phyloP scores from a whole-genome alignment of 345 rosid species.

The Angophora floribunda region DNA sequence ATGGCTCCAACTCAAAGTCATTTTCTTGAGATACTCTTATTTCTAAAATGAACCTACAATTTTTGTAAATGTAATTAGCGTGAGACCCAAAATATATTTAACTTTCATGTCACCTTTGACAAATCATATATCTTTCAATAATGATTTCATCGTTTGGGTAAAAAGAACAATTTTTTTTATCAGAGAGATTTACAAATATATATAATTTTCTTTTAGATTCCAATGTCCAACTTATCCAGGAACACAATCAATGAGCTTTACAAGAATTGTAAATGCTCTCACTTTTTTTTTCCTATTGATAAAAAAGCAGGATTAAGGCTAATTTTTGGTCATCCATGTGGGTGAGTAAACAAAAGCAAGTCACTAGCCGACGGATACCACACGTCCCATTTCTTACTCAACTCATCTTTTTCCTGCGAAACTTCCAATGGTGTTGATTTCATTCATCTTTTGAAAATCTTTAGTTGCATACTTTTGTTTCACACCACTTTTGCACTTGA shows the following conservation, averaged over 20 bases:
- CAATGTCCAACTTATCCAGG: not conserved
- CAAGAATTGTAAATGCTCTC: not conserved
- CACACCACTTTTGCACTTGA: not conserved
- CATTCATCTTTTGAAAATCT: not conserved
- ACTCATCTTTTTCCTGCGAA: not conserved
- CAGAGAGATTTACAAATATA: not conserved
- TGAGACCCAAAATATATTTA: not conserved
- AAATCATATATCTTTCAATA: not conserved
- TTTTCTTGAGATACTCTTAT: too few species aligned
- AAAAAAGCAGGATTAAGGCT: not conserved
- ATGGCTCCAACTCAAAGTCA: not conserved
- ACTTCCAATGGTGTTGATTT: not conserved
- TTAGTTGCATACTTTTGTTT: not conserved
- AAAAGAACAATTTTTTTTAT: too few species aligned
- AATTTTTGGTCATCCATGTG: not conserved
- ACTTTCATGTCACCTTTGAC: not conserved
- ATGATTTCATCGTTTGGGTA: too few species aligned
- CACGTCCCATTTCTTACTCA: not conserved
- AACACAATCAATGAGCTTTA: not conserved
- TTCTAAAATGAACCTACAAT: too few species aligned
- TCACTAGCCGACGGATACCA: not conserved
- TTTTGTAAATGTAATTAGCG: not conserved
- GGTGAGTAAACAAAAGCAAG: not conserved
- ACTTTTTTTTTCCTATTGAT: not conserved
- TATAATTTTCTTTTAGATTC: not conserved